A percentile compares a stretch with the other conserved stretches of the same genome.
Conservation (phyloP, 2,329 filamentous ascomycete species). For the Colletotrichum godetiae region DNA sequence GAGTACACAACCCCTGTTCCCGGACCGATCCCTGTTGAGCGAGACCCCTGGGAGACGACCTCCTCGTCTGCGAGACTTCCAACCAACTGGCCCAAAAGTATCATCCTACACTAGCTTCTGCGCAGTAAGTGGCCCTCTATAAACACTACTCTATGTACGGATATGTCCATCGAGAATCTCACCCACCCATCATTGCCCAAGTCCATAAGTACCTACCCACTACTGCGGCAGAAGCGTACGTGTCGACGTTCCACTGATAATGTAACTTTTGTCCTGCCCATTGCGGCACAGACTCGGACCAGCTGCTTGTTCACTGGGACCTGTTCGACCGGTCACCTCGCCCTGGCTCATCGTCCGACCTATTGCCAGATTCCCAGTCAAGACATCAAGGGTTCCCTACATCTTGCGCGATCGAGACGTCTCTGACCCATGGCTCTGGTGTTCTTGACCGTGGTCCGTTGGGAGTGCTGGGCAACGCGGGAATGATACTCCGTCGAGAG, state of each 20-base stretch:
- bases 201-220: not conserved
- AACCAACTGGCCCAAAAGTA: not conserved
- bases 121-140: not conserved
- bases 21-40: not conserved
- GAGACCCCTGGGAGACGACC: not conserved
- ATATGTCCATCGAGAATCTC: not conserved
- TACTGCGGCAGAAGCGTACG: not conserved
- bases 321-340: not conserved
- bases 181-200: not conserved
- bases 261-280: not conserved
- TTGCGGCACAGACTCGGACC: not conserved
- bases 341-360: not conserved
- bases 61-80: not conserved
- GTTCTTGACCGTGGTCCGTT: not conserved
- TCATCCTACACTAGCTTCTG: no score
- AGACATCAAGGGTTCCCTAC: not conserved
- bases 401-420: not conserved
- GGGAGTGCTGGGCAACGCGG: not conserved
- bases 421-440: not conserved
- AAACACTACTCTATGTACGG: no score
- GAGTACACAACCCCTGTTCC: not conserved
- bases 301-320: not conserved
- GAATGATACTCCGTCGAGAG: not conserved
- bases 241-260: not conserved
- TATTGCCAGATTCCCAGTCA: not conserved